Percentiles rank a stretch among this genome's conserved stretches.
Evolutionary conservation across 2,329 filamentous ascomycete genomes (phyloP).

Genomic region (Bipolaris sorokiniana): DNA sequence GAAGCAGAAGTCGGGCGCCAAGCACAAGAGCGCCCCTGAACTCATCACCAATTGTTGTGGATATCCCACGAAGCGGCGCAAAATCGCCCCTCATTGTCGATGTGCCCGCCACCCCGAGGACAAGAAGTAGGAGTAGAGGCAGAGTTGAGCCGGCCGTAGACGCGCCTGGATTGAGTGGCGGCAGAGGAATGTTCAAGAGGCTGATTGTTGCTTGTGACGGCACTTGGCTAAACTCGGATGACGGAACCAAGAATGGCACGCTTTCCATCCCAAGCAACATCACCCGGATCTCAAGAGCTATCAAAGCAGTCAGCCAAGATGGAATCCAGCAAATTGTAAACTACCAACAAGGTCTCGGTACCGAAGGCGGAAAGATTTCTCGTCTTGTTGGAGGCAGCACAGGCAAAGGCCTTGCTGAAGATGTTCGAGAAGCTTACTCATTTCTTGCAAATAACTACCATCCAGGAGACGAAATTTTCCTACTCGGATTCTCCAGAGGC

Average conservation of each 20-base stretch:
- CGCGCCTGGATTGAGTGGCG: conserved; percentile 44
- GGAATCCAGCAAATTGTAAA: conserved; percentile 59
- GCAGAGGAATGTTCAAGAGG: conserved; percentile 49
- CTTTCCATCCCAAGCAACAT: conserved; percentile 57
- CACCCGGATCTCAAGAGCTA: conserved; percentile 57
- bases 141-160: conserved; percentile 32
- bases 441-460: conserved; percentile 61
- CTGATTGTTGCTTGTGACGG: conserved; percentile 51
- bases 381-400: conserved; percentile 51
- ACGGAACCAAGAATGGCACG: conserved; percentile 53
- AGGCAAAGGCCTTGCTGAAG: conserved; percentile 55
- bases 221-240: conserved; percentile 59
- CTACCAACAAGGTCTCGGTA: conserved; percentile 58
- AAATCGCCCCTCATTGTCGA: conserved; percentile 41
- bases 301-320: conserved; percentile 55
- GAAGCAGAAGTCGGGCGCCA: conserved; percentile 41
- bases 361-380: conserved; percentile 52
- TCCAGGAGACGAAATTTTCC: conserved; percentile 57
- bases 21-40: conserved; percentile 32
- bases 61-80: conserved; percentile 29
- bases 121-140: conserved; percentile 36
- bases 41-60: conserved; percentile 34
- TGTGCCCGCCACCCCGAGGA: conserved; percentile 28
- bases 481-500: conserved; percentile 56
- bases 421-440: conserved; percentile 57